Evolutionary conservation across 2,329 filamentous ascomycete genomes (phyloP), one percentile per base, ranked within the genome.

Genomic region (Stylonectria norvegica): DNA sequence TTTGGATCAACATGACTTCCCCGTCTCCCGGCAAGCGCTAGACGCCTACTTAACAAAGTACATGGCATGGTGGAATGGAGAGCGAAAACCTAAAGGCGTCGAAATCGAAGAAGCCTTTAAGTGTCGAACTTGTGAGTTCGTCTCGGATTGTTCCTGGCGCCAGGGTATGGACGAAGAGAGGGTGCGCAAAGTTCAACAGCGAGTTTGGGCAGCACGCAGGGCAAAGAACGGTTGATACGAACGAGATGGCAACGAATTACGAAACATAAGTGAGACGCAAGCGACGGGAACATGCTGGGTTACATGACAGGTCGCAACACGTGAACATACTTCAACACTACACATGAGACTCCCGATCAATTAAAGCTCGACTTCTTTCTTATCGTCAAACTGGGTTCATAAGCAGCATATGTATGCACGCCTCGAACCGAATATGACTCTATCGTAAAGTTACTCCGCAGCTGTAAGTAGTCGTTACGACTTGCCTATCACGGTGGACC

Each of bases 31-130:
- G 0, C 61, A 70, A 1, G 71, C 71, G 3, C 67, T 96, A 30
- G 74, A 83, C 9, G 65, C 63, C 2, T 94, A 94, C 58, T 61
- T 95, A 3, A 59, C 66, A 0, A 73, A 79, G 3, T 83, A 86
- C 48, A 80, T 96, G 76, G 62, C 73, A n/a, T 96, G 89, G 89
- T 97, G 91, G 91, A 79, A 78, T 20, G 91, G 90, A 1, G 72
- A 85, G 53, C 71, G 90, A 12, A 67, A 76, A 35, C 80, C 89
- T 0, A 72, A 74, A 6, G 91, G 91, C 0, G 90, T 96, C 3
- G 73, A 79, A 5, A 75, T 94, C 5, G 83, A 90, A 56, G 90
- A 96, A 53, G 86, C 88, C 0, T 95, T 85, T 66, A 97, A 96
- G 62, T 97, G 91, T 60, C 70, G 80, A 15, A 79, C 75, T 17